phyloP scores from a whole-genome alignment of 192 early-diverging fungal genomes.

The Podila epicladia region DNA sequence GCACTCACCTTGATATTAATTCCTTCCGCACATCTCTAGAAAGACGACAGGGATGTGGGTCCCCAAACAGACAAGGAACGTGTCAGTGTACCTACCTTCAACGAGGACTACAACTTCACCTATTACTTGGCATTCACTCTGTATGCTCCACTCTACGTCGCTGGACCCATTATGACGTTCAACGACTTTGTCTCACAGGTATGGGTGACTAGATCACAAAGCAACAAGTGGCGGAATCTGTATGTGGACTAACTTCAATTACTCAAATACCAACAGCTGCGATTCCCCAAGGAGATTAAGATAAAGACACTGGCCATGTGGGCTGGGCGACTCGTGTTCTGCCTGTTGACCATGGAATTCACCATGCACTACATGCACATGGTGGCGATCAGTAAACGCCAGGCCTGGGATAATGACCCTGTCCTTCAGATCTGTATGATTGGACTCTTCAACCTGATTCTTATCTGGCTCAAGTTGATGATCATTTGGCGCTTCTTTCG shows the following conservation, averaged over 20 bases:
- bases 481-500: constrained; percentile 98
- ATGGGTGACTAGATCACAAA: constrained; percentile 1
- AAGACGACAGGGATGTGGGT: constrained; percentile 41
- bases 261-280: constrained; percentile 46
- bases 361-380: constrained; percentile 89
- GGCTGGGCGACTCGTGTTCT: constrained; percentile 71
- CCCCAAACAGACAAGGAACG: constrained; percentile 67
- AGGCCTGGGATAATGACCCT: constrained; percentile 85
- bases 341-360: constrained; percentile 84
- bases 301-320: constrained; percentile 59
- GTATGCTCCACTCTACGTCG: constrained; percentile 94
- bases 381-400: constrained; percentile 89
- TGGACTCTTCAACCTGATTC: constrained; percentile 88
- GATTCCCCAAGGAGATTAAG: constrained; percentile 61
- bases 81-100: constrained; percentile 61
- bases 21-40: constrained; percentile 41
- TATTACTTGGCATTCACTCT: constrained; percentile 84
- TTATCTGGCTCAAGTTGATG: constrained; percentile 94
- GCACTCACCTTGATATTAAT: neutral
- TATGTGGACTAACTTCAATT: neutral
- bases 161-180: constrained; percentile 95
- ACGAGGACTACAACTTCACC: constrained; percentile 77
- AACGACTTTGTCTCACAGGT: constrained; percentile 92
- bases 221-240: neutral
- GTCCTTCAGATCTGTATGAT: constrained; percentile 87